Percentiles rank a stretch among this genome's conserved stretches.
phyloP scores from a whole-genome alignment of 805 yeast genomes.

The Grigorovia jiainica region DNA sequence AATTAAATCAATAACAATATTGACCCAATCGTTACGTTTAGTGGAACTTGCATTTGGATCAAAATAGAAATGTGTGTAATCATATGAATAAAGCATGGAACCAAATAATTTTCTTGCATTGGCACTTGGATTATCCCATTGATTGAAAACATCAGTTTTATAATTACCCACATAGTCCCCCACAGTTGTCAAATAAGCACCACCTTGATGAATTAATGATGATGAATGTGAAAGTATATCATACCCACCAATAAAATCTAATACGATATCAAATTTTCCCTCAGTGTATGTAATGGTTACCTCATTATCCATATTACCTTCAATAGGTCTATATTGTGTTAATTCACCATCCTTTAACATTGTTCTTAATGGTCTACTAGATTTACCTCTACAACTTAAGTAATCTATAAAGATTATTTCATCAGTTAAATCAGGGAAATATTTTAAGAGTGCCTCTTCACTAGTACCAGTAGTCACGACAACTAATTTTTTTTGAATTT shows the following conservation, averaged over 20 bases:
- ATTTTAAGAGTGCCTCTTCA: constrained; percentile 31
- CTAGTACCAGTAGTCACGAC: constrained; percentile 51
- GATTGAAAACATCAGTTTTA: constrained; percentile 27
- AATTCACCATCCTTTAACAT: constrained; percentile 28
- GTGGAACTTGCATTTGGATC: constrained; percentile 24
- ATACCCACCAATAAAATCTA: constrained; percentile 65
- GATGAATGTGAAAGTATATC: constrained; percentile 39
- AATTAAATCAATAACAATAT: constrained; percentile 37
- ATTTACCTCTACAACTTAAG: constrained; percentile 25
- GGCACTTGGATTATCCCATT: constrained; percentile 30
- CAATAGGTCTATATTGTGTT: constrained; percentile 13
- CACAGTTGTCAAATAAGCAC: constrained; percentile 47
- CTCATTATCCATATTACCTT: constrained; percentile 19
- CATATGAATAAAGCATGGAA: constrained; percentile 28
- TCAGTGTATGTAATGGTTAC: constrained; percentile 22
- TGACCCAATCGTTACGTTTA: constrained; percentile 31
- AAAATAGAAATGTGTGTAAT: constrained; percentile 30
- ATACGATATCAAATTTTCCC: constrained; percentile 51
- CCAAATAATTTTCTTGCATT: constrained; percentile 31
- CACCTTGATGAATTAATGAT: constrained; percentile 38
- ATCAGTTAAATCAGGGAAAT: constrained; percentile 32
- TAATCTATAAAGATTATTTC: constrained; percentile 31
- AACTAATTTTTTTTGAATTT: constrained; percentile 42
- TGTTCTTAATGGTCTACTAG: constrained; percentile 23
- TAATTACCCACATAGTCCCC: constrained; percentile 49